These are phyloP conservation scores for Pichia occidentalis DNA, from an alignment of 805 yeast genomes.

Conservation along the genomic window DNA sequence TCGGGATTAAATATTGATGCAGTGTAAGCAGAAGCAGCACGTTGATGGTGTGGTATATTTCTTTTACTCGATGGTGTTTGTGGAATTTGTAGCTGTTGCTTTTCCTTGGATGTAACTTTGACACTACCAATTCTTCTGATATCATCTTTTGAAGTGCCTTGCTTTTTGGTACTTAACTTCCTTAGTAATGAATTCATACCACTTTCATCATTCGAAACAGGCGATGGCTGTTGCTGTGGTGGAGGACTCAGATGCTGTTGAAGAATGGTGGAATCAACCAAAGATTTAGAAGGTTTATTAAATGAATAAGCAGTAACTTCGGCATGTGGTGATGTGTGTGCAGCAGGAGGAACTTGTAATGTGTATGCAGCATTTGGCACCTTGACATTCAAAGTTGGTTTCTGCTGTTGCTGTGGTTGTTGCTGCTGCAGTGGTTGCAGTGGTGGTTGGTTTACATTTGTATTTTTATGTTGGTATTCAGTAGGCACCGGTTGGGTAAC, in stretches of 20 bases:
- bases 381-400: slow-evolving; percentile 2
- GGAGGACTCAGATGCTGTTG: slow-evolving; percentile 18
- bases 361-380: slow-evolving; percentile 35
- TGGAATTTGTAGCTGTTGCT: slow-evolving; percentile 26
- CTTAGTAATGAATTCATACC: slow-evolving; percentile 28
- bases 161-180: slow-evolving; percentile 28
- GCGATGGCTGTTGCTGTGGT: slow-evolving; percentile 15
- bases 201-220: slow-evolving; percentile 11
- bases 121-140: slow-evolving; percentile 57
- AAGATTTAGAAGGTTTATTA: slow-evolving; percentile 11
- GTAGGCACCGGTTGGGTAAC: slow-evolving; percentile 24
- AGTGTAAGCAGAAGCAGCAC: slow-evolving; percentile 34
- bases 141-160: slow-evolving; percentile 18
- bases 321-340: slow-evolving; percentile 28
- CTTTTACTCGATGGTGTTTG: slow-evolving; percentile 27
- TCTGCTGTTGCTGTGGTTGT: neutral
- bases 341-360: slow-evolving; percentile 25
- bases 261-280: slow-evolving; percentile 12
- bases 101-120: slow-evolving; percentile 55
- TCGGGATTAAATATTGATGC: slow-evolving; percentile 25
- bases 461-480: slow-evolving; percentile 14
- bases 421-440: slow-evolving; percentile 34
- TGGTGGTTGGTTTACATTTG: slow-evolving; percentile 11
- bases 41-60: slow-evolving; percentile 29
- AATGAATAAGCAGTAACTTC: slow-evolving; percentile 20